Conservation (phyloP, 495 filamentous ascomycete genomes). For the Saxophila tyrrhenica region DNA sequence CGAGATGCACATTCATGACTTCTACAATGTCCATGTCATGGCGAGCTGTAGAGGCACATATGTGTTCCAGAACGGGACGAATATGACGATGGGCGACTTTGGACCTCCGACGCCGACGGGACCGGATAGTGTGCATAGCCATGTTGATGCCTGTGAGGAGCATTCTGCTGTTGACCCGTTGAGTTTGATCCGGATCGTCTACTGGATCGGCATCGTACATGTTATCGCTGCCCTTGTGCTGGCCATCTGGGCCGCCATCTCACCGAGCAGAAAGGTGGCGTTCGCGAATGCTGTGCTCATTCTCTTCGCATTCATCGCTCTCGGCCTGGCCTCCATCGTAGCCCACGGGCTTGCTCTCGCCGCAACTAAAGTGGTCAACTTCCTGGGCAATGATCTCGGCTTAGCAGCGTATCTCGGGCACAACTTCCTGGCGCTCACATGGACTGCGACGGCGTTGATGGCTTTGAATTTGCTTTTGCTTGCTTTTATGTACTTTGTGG, state of each 20-base stretch:
- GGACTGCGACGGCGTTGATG: slow-evolving; percentile 44
- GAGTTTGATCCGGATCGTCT: slow-evolving; percentile 47
- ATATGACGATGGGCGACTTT: slow-evolving; percentile 31
- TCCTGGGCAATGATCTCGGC: slow-evolving; percentile 43
- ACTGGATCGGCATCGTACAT: slow-evolving; percentile 48
- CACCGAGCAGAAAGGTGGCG: slow-evolving; percentile 17
- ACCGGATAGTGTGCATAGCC: slow-evolving; percentile 28
- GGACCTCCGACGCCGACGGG: not conserved
- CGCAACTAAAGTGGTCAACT: slow-evolving; percentile 45
- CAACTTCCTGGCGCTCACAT: slow-evolving; percentile 50
- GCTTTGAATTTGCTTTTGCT: slow-evolving; percentile 30
- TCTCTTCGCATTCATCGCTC: slow-evolving; percentile 33
- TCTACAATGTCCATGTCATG: slow-evolving; percentile 62
- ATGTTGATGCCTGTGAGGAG: slow-evolving; percentile 51
- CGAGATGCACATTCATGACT: slow-evolving; percentile 48
- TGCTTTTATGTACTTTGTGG: not conserved
- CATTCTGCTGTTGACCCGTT: slow-evolving; percentile 51
- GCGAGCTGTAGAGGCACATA: slow-evolving; percentile 54
- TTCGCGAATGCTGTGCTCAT: slow-evolving; percentile 35
- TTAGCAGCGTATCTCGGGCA: slow-evolving; percentile 41
- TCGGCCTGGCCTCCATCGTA: slow-evolving; percentile 51
- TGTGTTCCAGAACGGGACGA: slow-evolving; percentile 31
- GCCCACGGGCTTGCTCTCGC: slow-evolving; percentile 49
- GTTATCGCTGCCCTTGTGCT: slow-evolving; percentile 45
- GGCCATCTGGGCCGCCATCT: slow-evolving; percentile 22